Base-by-base conservation (phyloP, 225 moss, liverwort and hornwort species). In the Physcomitrium patens region DNA sequence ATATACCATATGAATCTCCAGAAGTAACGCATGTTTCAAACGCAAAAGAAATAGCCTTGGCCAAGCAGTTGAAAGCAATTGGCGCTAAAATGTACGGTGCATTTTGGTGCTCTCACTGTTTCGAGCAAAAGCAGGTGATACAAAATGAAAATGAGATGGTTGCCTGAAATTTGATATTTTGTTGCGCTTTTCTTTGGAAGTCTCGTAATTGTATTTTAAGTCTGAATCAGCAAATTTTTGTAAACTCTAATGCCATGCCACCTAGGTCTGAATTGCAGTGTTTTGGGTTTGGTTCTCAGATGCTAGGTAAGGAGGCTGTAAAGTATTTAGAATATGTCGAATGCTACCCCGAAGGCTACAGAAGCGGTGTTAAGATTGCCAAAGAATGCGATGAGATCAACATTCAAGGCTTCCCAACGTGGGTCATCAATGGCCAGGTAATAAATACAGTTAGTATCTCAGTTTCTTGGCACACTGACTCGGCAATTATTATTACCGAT, bases 21-120 rank as follows among this genome's bases (percentile, higher is more conserved):
- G 95, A 91, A 67, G 99, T 99, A 45, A 72, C 91, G 52, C 90
- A 93, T n/a, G 16, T 84, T 66, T 99, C 99, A 64, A 92, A 84
- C 50, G 41, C 87, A 64, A 81, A 67, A 63, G 90, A 88, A 75
- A 74, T 99, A 42, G 74, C 72, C 47, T 72, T 99, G 71, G 99
- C 99, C 49, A 99, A 93, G 77, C 86, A 93, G 77, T 81, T 99
- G 76, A 89, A 90, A 66, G 88, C 90, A 20, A 77, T 99, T 67
- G 99, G 99, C 16, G 99, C 99, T 46, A 95, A 89, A 79, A 99
- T 99, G 99, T 99, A 89, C 37, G 95, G 99, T 53, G 99, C 99
- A 52, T 99, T 99, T 72, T 99, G 95, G 99, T 99, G 99, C 78
- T 95, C 99, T 73, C 99, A 99, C 74, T 99, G 99, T 80, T 91